Percentiles rank a stretch among this genome's conserved stretches.
These are phyloP conservation scores for Simplicillium sp. DNA, from an alignment of 2,329 filamentous ascomycete genomes.

Conservation along the genomic window DNA sequence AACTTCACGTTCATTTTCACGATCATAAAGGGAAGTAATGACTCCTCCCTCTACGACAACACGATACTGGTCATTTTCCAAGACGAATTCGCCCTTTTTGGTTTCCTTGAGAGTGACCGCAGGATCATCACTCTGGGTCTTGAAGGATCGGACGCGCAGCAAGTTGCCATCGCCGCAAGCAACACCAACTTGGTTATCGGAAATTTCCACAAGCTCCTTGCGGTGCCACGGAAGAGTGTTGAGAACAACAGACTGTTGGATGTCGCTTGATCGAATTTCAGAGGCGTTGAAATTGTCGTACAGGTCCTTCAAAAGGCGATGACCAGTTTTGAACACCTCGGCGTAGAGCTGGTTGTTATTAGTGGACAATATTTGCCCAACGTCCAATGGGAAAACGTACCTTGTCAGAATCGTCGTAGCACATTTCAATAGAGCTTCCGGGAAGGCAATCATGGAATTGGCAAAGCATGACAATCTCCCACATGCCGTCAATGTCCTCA, in stretches of 20 bases:
- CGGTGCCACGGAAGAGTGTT: constrained; percentile 87
- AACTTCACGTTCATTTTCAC: constrained; percentile 63
- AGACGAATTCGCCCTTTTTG: constrained; percentile 57
- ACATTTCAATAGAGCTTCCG: constrained; percentile 94
- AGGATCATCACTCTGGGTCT: constrained; percentile 30
- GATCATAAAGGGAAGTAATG: constrained; percentile 79
- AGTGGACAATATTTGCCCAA: constrained; percentile 9
- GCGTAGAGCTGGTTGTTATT: constrained; percentile 56
- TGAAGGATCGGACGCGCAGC: constrained; percentile 40
- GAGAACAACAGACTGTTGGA: constrained; percentile 51
- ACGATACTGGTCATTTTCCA: constrained; percentile 69
- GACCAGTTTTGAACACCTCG: constrained; percentile 68
- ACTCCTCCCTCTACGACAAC: constrained; percentile 65
- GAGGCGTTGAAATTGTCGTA: constrained; percentile 57
- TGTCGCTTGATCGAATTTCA: constrained; percentile 25
- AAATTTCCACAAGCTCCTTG: constrained; percentile 60
- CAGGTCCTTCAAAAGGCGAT: constrained; percentile 61
- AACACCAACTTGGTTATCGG: constrained; percentile 40
- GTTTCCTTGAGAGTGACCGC: constrained; percentile 43
- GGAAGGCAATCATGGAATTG: constrained; percentile 98
- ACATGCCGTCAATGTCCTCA: constrained; percentile 88
- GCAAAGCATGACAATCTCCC: constrained; percentile 84
- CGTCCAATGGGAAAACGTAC: constrained; percentile 24
- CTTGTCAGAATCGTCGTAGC: constrained; percentile 89
- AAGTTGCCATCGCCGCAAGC: constrained; percentile 47